Conservation (phyloP, 345 rosid genomes). For the Salix viminalis region DNA sequence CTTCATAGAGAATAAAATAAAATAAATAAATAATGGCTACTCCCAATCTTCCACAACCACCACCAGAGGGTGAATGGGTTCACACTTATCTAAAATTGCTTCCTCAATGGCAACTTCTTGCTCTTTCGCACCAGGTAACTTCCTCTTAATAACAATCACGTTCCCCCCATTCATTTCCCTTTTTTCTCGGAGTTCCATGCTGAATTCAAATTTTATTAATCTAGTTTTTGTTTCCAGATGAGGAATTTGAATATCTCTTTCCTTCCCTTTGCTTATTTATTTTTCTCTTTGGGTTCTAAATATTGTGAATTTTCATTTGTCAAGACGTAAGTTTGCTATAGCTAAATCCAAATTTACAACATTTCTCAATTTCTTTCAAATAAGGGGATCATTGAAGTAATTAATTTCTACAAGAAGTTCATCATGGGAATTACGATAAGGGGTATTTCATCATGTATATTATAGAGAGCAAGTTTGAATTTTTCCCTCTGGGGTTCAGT, state of each 20-base stretch:
- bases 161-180: not conserved
- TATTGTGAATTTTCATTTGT: not conserved
- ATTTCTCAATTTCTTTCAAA: not conserved
- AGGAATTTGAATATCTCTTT: not conserved
- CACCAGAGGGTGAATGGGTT: constrained; percentile 65
- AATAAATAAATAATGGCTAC: constrained; percentile 20
- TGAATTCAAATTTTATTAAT: not conserved
- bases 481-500: not conserved
- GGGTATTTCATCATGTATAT: not conserved
- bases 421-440: not conserved
- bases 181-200: not conserved
- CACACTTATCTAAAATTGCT: constrained; percentile 39
- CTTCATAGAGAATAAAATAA: not conserved
- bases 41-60: constrained; percentile 18
- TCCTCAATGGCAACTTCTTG: constrained; percentile 55
- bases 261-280: not conserved
- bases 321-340: not conserved
- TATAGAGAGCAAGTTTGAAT: not conserved
- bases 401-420: not conserved
- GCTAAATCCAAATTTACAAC: not conserved
- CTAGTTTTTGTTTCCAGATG: not conserved
- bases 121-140: constrained; percentile 48
- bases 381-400: not conserved
- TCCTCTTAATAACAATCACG: not conserved
- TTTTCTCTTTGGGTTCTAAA: not conserved